Evolutionary conservation across 495 filamentous ascomycete species (phyloP), one percentile per base, ranked within the genome.

Genomic region (Darksidea phi): DNA sequence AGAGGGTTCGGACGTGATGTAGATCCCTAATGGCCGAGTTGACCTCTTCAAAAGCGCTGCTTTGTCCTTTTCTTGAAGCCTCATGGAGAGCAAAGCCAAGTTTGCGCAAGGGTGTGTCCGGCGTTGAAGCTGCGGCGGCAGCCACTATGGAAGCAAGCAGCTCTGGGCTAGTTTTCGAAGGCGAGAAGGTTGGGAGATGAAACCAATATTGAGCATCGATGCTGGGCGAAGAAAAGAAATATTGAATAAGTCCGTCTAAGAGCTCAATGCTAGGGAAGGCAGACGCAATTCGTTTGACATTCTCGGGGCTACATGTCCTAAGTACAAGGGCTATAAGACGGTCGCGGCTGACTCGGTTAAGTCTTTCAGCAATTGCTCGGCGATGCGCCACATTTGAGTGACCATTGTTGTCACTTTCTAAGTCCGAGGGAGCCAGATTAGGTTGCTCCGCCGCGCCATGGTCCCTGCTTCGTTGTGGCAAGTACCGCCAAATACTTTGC

Each of bases 41-140:
- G 60, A 85, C 80, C 20, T 77, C 78, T 61, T 88, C 84, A 55
- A 84, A 82, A 67, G 75, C 75, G 13, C 70, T 70, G 0, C 79
- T 76, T 48, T 84, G 71, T 20, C 77, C 72, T 15, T 78, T 61
- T 12, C 84, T 75, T 10, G 84, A 79, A 36, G 81, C 79, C 64
- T 88, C 85, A 55, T 85, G 76, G 11, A 88, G 64, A 0, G 84
- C 83, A 66, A 82, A 84, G 0, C 85, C 85, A 26, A 88, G 76
- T 54, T 85, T 84, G 11, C 83, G 75, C 17, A 87, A 73, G 0
- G 84, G 78, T 6, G 76, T 75, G n/a, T 81, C 73, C 0, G 81
- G 75, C 0, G 82, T 81, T 23, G 79, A 64, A 2, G 82, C 76
- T 5, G 85, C 85, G 5, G 79, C 84, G 1, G 79, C 78, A 2